phyloP scores from a whole-genome alignment of 345 rosid species.

The Geranium brycei region DNA sequence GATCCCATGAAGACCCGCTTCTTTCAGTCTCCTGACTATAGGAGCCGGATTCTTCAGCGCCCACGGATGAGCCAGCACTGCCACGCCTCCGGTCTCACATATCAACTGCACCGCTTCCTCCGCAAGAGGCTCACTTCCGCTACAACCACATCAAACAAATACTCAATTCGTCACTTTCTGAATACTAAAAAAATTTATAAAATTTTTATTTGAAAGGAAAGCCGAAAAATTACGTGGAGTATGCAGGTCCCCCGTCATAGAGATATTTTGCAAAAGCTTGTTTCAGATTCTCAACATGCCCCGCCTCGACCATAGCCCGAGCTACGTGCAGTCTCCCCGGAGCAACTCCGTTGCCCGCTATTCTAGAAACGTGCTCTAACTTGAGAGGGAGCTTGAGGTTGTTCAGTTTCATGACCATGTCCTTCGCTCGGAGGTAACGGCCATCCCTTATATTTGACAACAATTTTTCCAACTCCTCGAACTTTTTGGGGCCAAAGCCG shows the following conservation, averaged over 20 bases:
- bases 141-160: constrained; percentile 17
- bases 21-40: constrained; percentile 50
- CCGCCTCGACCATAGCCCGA: constrained; percentile 90
- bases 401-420: constrained; percentile 63
- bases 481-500: constrained; percentile 58
- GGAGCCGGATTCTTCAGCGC: constrained; percentile 63
- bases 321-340: constrained; percentile 94
- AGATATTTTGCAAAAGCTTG: constrained; percentile 83
- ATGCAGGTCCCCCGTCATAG: constrained; percentile 91
- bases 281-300: constrained; percentile 67
- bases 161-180: background rate
- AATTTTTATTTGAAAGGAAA: constrained; percentile 2
- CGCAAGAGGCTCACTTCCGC: constrained; percentile 77
- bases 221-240: constrained; percentile 41
- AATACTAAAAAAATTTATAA: background rate
- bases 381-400: constrained; percentile 70
- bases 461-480: constrained; percentile 53
- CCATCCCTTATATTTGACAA: constrained; percentile 75
- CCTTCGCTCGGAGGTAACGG: constrained; percentile 72
- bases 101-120: constrained; percentile 71
- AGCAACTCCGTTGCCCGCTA: constrained; percentile 89
- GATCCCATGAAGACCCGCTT: constrained; percentile 79
- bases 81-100: constrained; percentile 67
- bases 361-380: constrained; percentile 76
- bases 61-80: constrained; percentile 99